These are phyloP conservation scores for Bertia moriformis DNA, from an alignment of 2,329 filamentous ascomycete species.

Conservation along the genomic window DNA sequence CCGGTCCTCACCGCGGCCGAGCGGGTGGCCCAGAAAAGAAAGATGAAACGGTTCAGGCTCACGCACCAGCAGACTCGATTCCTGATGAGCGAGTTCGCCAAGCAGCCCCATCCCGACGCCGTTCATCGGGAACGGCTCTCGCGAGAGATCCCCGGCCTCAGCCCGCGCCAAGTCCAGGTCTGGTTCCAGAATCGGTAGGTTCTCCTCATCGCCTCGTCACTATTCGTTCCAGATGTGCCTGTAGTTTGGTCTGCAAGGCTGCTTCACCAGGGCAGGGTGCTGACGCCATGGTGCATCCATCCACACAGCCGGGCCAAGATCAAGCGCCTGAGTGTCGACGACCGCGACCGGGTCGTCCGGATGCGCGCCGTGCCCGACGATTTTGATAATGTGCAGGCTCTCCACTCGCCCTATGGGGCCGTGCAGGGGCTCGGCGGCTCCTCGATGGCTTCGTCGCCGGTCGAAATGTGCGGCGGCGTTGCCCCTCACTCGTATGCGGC, in stretches of 20 bases:
- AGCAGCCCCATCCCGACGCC: conserved; percentile 85
- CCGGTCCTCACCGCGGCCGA: conserved; percentile 45
- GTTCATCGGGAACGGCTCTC: conserved; percentile 77
- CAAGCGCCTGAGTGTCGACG: conserved; percentile 56
- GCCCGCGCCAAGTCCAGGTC: conserved; percentile 83
- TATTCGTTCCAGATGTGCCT: conserved; percentile 2
- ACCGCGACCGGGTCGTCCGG: conserved; percentile 57
- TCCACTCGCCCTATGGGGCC: conserved; percentile 54
- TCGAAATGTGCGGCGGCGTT: no score
- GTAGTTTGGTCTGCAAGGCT: neutral
- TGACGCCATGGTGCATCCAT: no score
- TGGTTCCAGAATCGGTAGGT: conserved; percentile 93
- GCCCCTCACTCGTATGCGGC: no score
- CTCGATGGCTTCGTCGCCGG: no score
- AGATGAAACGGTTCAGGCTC: conserved; percentile 75
- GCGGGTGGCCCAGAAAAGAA: conserved; percentile 38
- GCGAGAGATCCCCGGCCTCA: conserved; percentile 78
- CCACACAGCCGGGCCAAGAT: conserved; percentile 50
- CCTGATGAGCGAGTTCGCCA: conserved; percentile 89
- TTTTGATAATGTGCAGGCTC: conserved; percentile 55
- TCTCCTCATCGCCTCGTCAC: conserved; percentile 3
- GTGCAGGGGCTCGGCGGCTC: conserved; percentile 35
- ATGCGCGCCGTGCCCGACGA: conserved; percentile 58
- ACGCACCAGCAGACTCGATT: conserved; percentile 96
- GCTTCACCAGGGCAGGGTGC: neutral